A percentile compares a stretch with the other conserved stretches of the same genome.
Evolutionary conservation across 495 filamentous ascomycete species (phyloP).

Genomic region (Neurospora sp.): DNA sequence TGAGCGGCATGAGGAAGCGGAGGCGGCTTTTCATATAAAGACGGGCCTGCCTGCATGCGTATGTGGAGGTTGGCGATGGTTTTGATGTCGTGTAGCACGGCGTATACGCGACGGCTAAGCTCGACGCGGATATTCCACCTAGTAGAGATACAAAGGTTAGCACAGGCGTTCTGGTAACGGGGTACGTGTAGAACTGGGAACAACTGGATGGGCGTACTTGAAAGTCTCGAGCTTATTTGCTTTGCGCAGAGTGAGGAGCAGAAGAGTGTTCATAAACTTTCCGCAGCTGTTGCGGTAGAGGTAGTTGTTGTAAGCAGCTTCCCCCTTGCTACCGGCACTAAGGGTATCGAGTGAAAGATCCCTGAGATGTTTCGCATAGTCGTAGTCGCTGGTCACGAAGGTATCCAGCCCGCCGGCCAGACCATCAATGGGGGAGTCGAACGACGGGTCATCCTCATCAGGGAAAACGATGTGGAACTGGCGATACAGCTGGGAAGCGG

Average conservation of each 20-base stretch:
- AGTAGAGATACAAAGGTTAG: conserved; percentile 1
- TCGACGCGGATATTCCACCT: conserved; percentile 57
- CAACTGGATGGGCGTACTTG: conserved; percentile 23
- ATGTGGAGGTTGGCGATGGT: conserved; percentile 48
- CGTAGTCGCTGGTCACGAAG: conserved; percentile 47
- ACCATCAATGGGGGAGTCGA: conserved; percentile 37
- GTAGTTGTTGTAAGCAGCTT: conserved; percentile 36
- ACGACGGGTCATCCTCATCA: conserved; percentile 39
- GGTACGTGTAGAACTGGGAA: background rate
- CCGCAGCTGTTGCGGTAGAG: conserved; percentile 39
- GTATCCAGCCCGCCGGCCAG: conserved; percentile 48
- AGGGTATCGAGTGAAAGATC: conserved; percentile 40
- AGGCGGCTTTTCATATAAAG: conserved; percentile 35
- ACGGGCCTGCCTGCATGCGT: conserved; percentile 41
- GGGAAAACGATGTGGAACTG: conserved; percentile 46
- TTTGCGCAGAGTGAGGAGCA: conserved; percentile 45
- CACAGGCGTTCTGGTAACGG: background rate
- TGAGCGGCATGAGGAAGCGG: conserved; percentile 21
- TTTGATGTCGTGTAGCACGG: conserved; percentile 39
- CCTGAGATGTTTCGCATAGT: conserved; percentile 47
- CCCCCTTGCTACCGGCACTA: conserved; percentile 32
- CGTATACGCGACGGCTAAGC: conserved; percentile 47
- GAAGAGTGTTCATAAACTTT: conserved; percentile 51
- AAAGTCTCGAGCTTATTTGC: conserved; percentile 46
- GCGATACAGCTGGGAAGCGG: conserved; percentile 46